Base-by-base conservation (phyloP, 2,329 filamentous ascomycete species). In the Scortechinia acanthostroma region DNA sequence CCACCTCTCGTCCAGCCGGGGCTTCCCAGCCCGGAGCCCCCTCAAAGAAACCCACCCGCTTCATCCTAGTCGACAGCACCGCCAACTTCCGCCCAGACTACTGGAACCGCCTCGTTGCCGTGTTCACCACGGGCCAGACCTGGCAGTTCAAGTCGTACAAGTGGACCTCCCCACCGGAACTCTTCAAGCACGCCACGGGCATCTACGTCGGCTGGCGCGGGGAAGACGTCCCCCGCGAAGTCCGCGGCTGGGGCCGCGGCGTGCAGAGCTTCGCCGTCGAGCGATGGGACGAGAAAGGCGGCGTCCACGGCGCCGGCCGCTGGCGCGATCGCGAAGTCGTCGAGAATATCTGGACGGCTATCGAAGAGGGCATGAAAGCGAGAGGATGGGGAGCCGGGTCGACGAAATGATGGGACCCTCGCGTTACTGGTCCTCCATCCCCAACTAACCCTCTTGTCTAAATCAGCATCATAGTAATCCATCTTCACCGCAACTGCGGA, bases 131-230 rank as follows among this genome's bases (percentile, higher is more conserved):
- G 0, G 93, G 93, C 23, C 93, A 98, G 68, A 83, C 86, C 6
- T 98, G 93, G 93, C 93, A 98, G 66, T 98, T 98, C 70, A 95
- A 96, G 68, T 87, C 82, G 53, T 98, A 98, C 76, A 95, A 95
- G 65, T 98, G 93, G 89, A 84, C 84, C 53, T 84, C 86, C 46
- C 88, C 93, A 0, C 76, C 82, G 14, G 93, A 97, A 58, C 73
- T 98, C 43, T 98, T 98, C 69, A 80, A 82, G 52, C 88, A 96
- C 58, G 87, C 89, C 2, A 73, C 89, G 14, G 93, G 93, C 46
- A 71, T 98, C 43, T 95, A 88, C 58, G 82, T 98, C 2, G 93
- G 93, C 3, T 97, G 90, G 88, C 80, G 86, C 49, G 90, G 88
- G 43, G 91, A 97, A 58, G 76, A 81, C 50, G 66, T 83, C 2